phyloP scores from a whole-genome alignment of 768 basidiomycete species.

The Mycena crocata region DNA sequence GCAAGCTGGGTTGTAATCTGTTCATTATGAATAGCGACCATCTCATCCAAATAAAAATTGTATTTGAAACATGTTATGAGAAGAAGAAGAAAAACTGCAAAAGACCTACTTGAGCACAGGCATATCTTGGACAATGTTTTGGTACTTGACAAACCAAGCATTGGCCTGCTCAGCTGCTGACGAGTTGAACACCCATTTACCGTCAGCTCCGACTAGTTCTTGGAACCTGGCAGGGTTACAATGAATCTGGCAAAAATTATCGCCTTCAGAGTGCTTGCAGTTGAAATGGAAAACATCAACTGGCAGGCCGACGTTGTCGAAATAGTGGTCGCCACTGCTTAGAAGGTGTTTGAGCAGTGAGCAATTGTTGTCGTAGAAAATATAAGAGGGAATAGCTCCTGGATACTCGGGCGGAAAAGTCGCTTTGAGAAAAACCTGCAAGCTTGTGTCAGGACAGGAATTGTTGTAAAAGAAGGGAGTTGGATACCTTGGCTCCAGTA shows the following conservation, averaged over 20 bases:
- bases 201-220: slow-evolving; percentile 3
- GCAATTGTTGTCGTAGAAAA: background rate
- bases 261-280: background rate
- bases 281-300: slow-evolving; percentile 9
- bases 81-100: too few relatives aligned
- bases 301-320: background rate
- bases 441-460: background rate
- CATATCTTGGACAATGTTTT: slow-evolving; percentile 40
- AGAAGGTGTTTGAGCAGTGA: background rate
- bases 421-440: slow-evolving; percentile 6
- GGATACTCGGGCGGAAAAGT: background rate
- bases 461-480: slow-evolving; percentile 18
- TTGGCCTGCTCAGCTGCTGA: slow-evolving; percentile 43
- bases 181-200: slow-evolving; percentile 45
- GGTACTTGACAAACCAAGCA: slow-evolving; percentile 39
- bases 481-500: slow-evolving; percentile 11
- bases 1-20: background rate
- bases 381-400: slow-evolving; percentile 3
- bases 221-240: background rate
- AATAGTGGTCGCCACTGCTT: background rate
- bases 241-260: background rate
- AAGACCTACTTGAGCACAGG: background rate
- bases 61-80: background rate
- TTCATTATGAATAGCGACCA: slow-evolving; percentile 36
- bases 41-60: slow-evolving; percentile 45